phyloP scores from a whole-genome alignment of 2,329 filamentous ascomycete genomes.

The Gyromitra esculenta region DNA sequence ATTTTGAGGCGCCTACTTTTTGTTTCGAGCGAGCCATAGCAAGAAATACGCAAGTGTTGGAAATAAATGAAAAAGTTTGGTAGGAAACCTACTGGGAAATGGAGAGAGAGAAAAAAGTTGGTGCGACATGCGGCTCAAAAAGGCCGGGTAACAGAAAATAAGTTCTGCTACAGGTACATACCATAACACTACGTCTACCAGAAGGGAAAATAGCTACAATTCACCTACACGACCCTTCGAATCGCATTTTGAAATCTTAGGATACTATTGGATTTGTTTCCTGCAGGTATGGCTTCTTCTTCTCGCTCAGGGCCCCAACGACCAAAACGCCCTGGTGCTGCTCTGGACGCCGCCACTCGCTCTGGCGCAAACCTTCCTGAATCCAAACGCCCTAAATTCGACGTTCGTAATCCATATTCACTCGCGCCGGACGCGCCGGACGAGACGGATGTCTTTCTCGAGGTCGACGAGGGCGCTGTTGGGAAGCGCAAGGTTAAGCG shows the following conservation, averaged over 20 bases:
- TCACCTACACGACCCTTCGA: not conserved
- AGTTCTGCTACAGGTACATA: not conserved
- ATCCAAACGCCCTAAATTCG: slow-evolving; percentile 71
- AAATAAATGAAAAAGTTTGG: not conserved
- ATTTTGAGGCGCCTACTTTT: slow-evolving; percentile 9
- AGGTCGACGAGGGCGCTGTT: slow-evolving; percentile 80
- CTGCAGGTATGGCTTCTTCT: slow-evolving; percentile 32
- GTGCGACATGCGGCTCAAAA: slow-evolving; percentile 16
- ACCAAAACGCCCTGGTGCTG: slow-evolving; percentile 47
- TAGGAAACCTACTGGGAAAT: not conserved
- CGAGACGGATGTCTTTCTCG: slow-evolving; percentile 65
- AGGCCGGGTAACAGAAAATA: slow-evolving; percentile 12
- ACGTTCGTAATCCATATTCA: slow-evolving; percentile 91
- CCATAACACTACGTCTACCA: slow-evolving; percentile 15
- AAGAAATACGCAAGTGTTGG: not conserved
- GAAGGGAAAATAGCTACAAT: not conserved
- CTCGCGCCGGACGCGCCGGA: slow-evolving; percentile 83
- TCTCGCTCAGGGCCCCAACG: slow-evolving; percentile 38
- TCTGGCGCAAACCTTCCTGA: slow-evolving; percentile 52
- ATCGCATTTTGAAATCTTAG: not conserved
- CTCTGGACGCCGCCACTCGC: slow-evolving; percentile 48
- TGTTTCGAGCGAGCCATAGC: slow-evolving; percentile 34
- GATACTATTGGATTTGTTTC: not conserved
- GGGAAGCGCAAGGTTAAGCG: slow-evolving; percentile 79
- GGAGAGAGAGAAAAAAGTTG: not conserved